Percentiles rank a stretch among this genome's conserved stretches.
Evolutionary conservation across 108 stramenopile genomes (phyloP).

Genomic region (Parietichytrium sp.): DNA sequence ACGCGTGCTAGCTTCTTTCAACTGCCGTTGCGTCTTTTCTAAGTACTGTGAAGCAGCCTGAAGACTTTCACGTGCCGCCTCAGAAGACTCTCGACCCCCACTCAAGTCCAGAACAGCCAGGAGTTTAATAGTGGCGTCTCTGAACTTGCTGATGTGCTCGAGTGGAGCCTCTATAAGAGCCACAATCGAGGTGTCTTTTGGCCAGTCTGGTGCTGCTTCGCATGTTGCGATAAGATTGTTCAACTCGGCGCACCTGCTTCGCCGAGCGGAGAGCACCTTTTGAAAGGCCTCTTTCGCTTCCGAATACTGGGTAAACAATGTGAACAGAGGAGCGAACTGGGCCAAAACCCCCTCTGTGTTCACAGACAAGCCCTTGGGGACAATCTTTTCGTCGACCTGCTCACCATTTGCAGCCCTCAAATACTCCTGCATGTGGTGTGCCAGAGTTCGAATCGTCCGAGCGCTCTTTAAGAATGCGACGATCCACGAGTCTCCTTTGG

Average conservation of each 20-base stretch:
- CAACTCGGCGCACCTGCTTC: neutral
- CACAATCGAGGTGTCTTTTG: neutral
- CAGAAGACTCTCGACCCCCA: neutral
- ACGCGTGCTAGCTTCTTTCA: neutral
- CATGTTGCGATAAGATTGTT: neutral
- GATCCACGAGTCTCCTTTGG: neutral
- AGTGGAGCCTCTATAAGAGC: neutral
- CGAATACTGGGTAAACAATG: neutral
- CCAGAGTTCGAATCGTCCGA: neutral
- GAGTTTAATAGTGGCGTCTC: conserved; percentile 1
- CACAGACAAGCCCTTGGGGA: too few species aligned
- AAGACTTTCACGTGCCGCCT: neutral
- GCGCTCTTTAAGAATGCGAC: neutral
- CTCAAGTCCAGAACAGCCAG: too few species aligned
- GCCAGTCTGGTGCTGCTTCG: too few species aligned
- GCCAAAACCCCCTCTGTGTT: neutral
- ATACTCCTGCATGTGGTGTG: neutral
- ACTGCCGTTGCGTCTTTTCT: neutral
- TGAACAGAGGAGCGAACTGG: conserved; percentile 23
- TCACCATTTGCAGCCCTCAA: too few species aligned
- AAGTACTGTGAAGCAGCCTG: neutral
- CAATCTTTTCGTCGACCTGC: too few species aligned
- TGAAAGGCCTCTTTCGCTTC: conserved; percentile 23
- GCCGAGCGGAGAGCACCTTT: neutral
- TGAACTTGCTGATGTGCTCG: neutral